Percentiles rank a stretch among this genome's conserved stretches.
Conservation (phyloP, 805 yeast species). For the Yamadazyma laniorum region DNA sequence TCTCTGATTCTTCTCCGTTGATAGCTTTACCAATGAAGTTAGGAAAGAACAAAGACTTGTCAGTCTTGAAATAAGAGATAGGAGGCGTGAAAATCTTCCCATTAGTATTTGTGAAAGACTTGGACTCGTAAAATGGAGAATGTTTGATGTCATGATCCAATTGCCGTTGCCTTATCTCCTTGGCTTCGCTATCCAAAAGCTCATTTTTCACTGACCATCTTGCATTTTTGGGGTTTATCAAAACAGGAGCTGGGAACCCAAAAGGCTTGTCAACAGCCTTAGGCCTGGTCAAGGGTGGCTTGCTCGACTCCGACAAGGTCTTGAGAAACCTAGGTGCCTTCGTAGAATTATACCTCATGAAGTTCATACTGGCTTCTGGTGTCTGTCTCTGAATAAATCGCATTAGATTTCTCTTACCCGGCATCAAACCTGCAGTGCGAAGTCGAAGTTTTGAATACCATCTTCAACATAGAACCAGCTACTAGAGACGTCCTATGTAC, state of each 20-base stretch:
- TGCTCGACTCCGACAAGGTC: constrained; percentile 37
- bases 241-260: constrained; percentile 33
- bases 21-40: constrained; percentile 64
- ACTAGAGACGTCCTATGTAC: neutral
- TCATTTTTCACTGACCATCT: constrained; percentile 20
- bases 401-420: constrained; percentile 6
- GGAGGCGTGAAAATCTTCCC: constrained; percentile 89
- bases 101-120: constrained; percentile 60
- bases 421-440: constrained; percentile 3
- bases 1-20: constrained; percentile 31
- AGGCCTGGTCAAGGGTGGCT: constrained; percentile 37
- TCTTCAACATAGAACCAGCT: too few species aligned
- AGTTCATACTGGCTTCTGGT: too few species aligned
- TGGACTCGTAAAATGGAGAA: constrained; percentile 44
- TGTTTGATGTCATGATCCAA: constrained; percentile 43
- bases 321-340: constrained; percentile 34
- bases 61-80: constrained; percentile 67
- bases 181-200: constrained; percentile 34
- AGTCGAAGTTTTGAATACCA: neutral
- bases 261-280: constrained; percentile 34
- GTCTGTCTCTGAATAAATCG: neutral
- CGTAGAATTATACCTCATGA: constrained; percentile 9
- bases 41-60: constrained; percentile 78
- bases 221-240: constrained; percentile 23
- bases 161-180: constrained; percentile 36